Base-by-base conservation (phyloP, 1,284 basidiomycete species). In the Baeospora myosura region DNA sequence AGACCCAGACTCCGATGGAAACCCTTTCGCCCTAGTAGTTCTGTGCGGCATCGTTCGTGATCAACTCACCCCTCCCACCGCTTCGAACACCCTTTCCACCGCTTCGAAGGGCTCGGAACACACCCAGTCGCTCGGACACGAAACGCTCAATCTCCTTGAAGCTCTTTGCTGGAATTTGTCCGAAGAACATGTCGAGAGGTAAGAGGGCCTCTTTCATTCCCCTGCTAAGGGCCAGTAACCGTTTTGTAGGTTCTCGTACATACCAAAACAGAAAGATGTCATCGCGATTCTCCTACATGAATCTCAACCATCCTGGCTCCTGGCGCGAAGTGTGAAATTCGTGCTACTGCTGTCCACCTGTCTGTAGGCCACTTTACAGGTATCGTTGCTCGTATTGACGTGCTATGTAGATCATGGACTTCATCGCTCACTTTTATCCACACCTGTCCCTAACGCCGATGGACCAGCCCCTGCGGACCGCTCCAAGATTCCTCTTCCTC, bases 141-240 rank as follows among this genome's bases (percentile, higher is more conserved):
- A 73, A 48, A 53, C 61, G 0, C 43, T 83, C 1, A 60, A 60
- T 6, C 57, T 85, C 11, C 56, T 83, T 7, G 76, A 82, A 50
- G 63, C 67, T 0, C 50, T 85, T 18, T 68, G 67, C 41, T 75
- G 72, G 66, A 65, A 64, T 43, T 56, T 63, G 22, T 61, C 70
- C 1, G 64, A 69, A 5, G 68, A 73, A 17, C 48, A 61, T 7
- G 62, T 67, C 22, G 51, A 63, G 20, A 62, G 61, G 81, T 77
- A 49, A 31, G 68, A 35, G 42, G 36, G 38, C 11, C 21, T 43
- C 32, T 6, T 21, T 3, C 30, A 45, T 22, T 22, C 12, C 37
- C 21, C 28, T 40, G 14, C 23, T 41, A 7, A 26, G 26, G n/a
- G 26, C 26, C 26, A 8, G 26, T n/a, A 8, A 8, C 26, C 8